A percentile compares a stretch with the other conserved stretches of the same genome.
phyloP scores from a whole-genome alignment of 1,284 basidiomycete species.

The Rhizoctonia solani region DNA sequence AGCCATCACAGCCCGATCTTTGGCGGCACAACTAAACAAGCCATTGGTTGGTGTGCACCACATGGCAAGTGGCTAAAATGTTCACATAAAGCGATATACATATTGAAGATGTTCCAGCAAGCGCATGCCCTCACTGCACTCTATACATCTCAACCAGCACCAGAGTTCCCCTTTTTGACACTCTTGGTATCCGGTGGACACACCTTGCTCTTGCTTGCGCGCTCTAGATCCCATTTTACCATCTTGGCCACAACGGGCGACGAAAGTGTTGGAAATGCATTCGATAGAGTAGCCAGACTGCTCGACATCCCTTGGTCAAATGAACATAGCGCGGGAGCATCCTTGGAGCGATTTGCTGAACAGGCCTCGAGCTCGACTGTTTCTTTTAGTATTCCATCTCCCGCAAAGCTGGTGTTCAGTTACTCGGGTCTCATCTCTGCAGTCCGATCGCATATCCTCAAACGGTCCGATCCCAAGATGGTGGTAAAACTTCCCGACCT shows the following conservation, averaged over 20 bases:
- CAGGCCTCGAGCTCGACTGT: constrained; percentile 40
- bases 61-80: constrained; percentile 63
- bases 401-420: constrained; percentile 67
- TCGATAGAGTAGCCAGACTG: constrained; percentile 78
- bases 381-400: constrained; percentile 59
- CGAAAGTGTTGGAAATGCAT: constrained; percentile 72
- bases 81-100: constrained; percentile 5
- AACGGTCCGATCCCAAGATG: constrained; percentile 4
- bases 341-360: constrained; percentile 66
- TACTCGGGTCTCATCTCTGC: constrained; percentile 73
- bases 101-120: constrained; percentile 61
- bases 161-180: constrained; percentile 83
- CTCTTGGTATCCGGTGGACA: constrained; percentile 90
- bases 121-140: constrained; percentile 88
- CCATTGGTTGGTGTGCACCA: constrained; percentile 91
- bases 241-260: constrained; percentile 79
- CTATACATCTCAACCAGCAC: constrained; percentile 65
- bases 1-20: constrained; percentile 75
- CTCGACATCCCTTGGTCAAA: constrained; percentile 65
- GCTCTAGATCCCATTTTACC: constrained; percentile 60
- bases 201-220: constrained; percentile 80
- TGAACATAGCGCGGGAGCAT: constrained; percentile 66
- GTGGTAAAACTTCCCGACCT: background rate
- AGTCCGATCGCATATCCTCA: constrained; percentile 46
- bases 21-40: constrained; percentile 75